Evolutionary conservation across 108 stramenopile species (phyloP), one percentile per base, ranked within the genome.

Genomic region (Skeletonema marinoi): DNA sequence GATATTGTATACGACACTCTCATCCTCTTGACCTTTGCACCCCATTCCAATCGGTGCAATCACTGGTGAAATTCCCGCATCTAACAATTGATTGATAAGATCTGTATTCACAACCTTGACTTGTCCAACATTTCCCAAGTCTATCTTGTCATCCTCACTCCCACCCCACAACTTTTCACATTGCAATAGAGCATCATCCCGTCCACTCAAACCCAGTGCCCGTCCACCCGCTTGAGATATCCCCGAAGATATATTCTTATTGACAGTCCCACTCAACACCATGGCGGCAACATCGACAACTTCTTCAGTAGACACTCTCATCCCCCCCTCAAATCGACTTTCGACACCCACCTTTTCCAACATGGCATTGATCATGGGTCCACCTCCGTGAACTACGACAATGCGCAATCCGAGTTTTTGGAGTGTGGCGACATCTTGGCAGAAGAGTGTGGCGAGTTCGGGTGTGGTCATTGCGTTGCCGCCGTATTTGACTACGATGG

Each of bases 281-380:
- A 98, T 97, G 69, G 98, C 96, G 14, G 98, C 98, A 9, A 98
- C 89, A 30, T 97, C 93, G 6, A 99, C 92, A 11, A 98, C 98
- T 61, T 95, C 90, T 30, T 77, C 83, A 25, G 93, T 90, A 8
- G 89, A 91, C 11, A 98, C 93, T 9, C 98, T 84, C 87, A 95
- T 90, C 2, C 98, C 98, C 39, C 92, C 90, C 78, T 94, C 93
- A 70, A 93, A 98, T 17, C 81, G 58, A 17, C 91, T 86, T 81
- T 90, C 93, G 16, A 97, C 93, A 31, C 92, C 89, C 3, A 96
- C 84, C 65, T 86, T 80, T 17, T 91, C 90, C 30, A 98, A 77
- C 92, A 96, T 91, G 62, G 85, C 48, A 60, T 88, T 92, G 80
- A 97, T 96, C 85, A 96, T 94, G 30, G 98, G 98, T 10, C 98